Base-by-base conservation (phyloP, 306 rosid species). In the Dryas drummondii region DNA sequence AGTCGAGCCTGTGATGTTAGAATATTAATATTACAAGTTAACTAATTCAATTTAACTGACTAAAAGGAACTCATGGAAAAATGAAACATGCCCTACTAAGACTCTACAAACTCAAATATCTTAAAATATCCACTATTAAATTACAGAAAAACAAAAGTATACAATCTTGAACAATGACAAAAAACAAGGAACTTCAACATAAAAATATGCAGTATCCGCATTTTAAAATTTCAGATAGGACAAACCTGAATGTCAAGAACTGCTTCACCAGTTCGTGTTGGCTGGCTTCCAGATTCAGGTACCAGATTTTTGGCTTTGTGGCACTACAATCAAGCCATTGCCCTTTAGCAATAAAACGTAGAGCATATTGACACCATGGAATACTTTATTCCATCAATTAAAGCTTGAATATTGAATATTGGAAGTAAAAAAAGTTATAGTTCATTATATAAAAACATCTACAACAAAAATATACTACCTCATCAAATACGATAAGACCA, bases 261-360 rank as follows among this genome's bases (percentile, higher is more conserved):
- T 16, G 97, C 99, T 89, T 90, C 99, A 74, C 99, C 99, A 2
- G 97, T 94, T 74, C 99, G 96, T 75, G 99, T 94, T 52, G 99
- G 96, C 88, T 92, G 99, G 84, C 97, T 94, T 74, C 99, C 99
- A 80, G 97, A 74, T 86, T 94, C 99, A 54, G 99, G 99, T 80
- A 94, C 92, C 96, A 94, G 85, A 86, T 94, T 94, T 82, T 94
- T 94, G 48, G 99, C 99, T 85, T 94, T 94, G 81, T 94, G 99
- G 86, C 97, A 92, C 99, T 94, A 73, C 91, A 94, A 83, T 84
- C 80, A 84, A 85, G 85, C 83, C 84, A 81, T 69, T 79, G 78
- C 73, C 74, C 85, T 78, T 87, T 82, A 84, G 89, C 76, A 88
- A 85, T 68, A 56, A 81, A 83, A 76, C 48, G 70, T 37, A 81